Evolutionary conservation across 192 early-diverging fungal species (phyloP), one percentile per base, ranked within the genome.

Genomic region (Radiomyces spectabilis): DNA sequence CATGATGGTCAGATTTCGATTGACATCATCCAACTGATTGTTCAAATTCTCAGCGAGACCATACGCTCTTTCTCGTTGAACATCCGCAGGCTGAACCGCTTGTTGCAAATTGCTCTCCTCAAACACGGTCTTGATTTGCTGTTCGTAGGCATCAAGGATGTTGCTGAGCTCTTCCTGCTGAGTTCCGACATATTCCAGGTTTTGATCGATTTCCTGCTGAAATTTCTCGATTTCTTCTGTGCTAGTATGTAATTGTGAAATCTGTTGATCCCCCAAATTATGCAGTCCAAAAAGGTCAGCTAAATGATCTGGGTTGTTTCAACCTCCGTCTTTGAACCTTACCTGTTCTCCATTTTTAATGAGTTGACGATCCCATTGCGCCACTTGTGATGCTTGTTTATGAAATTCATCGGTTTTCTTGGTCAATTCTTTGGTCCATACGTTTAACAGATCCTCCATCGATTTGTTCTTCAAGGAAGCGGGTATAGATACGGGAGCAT

Each of bases 401-500:
- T 92, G 89, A 75, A 97, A 98, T 27, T 87, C 87, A 24, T 80
- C 77, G 1, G 89, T 86, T 41, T 82, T 80, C 34, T 69, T 74
- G 34, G 89, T 81, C 33, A 98, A 77, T 61, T 95, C 87, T 12
- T 69, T 66, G 15, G 85, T 89, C 96, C 96, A 98, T 71, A 85
- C 81, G 35, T 90, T 85, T 30, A 93, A 64, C 40, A 98, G 89
- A 53, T 94, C 92, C 53, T 93, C 90, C 71, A 98, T 76, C 22
- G 88, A 92, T 70, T 87, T 93, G 50, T 83, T 85, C 59, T 91
- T 84, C 59, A 94, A 57, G 27, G 82, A 71, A 29, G 79, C 64
- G 4, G 77, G 64, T 1, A 70, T 59, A 19, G 54, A 64, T 29
- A 69, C 76, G 27, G 75, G 53, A 30, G 25, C 61, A 30, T 41